A percentile compares a stretch with the other conserved stretches of the same genome.
These are phyloP conservation scores for Stentor roeselii DNA, from an alignment of 73 alveolate genomes.

Conservation along the genomic window DNA sequence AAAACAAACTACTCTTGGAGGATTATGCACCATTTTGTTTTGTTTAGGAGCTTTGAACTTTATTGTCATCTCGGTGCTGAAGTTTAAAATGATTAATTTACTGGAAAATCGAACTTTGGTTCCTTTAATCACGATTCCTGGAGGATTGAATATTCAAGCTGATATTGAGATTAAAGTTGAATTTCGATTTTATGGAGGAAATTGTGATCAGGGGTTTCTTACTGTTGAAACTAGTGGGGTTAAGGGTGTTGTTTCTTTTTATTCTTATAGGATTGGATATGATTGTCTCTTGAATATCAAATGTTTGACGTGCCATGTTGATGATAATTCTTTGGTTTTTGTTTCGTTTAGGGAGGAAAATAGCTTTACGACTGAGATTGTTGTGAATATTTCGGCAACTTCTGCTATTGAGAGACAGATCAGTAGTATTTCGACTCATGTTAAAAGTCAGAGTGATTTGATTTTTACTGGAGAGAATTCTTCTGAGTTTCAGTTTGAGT, in stretches of 20 bases:
- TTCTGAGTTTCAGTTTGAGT: not conserved
- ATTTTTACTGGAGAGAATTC: not conserved
- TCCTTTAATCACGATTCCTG: not conserved
- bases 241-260: not conserved
- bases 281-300: not conserved
- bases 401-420: not conserved
- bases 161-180: not conserved
- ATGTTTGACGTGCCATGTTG: not conserved
- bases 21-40: not conserved
- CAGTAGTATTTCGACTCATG: not conserved
- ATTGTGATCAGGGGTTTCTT: not conserved
- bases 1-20: conserved; percentile 5
- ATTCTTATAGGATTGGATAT: not conserved
- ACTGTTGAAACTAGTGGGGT: not conserved
- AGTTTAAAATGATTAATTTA: not conserved
- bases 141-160: not conserved
- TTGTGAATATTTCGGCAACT: not conserved
- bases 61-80: not conserved
- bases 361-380: not conserved
- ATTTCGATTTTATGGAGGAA: conserved; percentile 6
- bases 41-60: not conserved
- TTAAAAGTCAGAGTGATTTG: not conserved
- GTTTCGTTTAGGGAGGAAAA: not conserved
- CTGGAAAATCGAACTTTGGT: not conserved
- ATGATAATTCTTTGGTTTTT: not conserved